Percentiles rank a stretch among this genome's conserved stretches.
phyloP scores from a whole-genome alignment of 179 eudicot species.

The Silene noctiflora region DNA sequence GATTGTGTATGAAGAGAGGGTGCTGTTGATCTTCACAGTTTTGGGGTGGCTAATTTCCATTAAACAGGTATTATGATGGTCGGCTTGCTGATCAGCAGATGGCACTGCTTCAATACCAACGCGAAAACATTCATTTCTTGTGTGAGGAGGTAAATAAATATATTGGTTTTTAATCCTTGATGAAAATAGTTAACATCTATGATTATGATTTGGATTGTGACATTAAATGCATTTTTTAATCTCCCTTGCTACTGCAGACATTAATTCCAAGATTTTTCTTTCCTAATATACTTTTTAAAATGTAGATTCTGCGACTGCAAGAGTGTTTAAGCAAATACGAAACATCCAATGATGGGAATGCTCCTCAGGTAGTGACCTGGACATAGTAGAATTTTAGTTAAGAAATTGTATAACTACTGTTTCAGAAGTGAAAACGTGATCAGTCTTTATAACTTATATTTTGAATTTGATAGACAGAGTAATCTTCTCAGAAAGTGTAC shows the following conservation, averaged over 20 bases:
- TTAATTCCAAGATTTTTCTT: not conserved
- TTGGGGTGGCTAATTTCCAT: not conserved
- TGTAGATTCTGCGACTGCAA: constrained; percentile 85
- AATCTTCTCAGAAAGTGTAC: no score
- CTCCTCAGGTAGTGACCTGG: constrained; percentile 72
- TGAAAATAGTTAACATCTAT: no score
- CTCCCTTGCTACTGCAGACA: no score
- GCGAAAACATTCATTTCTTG: constrained; percentile 91
- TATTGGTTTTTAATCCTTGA: no score
- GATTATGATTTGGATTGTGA: no score
- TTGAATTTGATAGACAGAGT: no score
- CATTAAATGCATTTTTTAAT: no score
- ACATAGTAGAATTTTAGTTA: no score
- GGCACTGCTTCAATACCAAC: constrained; percentile 96
- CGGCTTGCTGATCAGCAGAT: constrained; percentile 99
- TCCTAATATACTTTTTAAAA: not conserved
- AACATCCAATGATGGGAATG: constrained; percentile 63
- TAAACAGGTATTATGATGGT: constrained; percentile 81
- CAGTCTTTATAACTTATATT: not conserved
- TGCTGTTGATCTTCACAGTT: constrained; percentile 4
- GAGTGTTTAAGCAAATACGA: constrained; percentile 97
- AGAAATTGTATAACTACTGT: no score
- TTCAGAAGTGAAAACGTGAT: not conserved
- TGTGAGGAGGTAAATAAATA: constrained; percentile 75
- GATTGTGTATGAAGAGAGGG: not conserved